These are phyloP conservation scores for Torulaspora gathmanii DNA, from an alignment of 805 yeast genomes.

Conservation along the genomic window DNA sequence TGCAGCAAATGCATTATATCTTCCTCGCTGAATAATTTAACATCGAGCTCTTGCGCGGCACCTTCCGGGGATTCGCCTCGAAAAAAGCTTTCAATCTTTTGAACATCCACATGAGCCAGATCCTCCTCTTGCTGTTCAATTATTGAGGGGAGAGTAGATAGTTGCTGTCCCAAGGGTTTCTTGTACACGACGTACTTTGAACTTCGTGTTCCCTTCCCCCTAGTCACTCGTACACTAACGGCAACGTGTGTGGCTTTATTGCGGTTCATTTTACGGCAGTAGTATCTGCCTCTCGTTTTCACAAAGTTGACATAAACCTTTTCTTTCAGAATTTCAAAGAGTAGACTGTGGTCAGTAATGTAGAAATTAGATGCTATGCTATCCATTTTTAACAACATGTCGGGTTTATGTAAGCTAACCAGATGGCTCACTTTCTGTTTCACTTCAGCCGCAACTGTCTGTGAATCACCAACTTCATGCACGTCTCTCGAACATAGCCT, in stretches of 20 bases:
- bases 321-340: conserved; percentile 6
- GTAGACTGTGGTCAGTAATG: conserved; percentile 4
- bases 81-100: neutral
- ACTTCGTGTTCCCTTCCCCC: conserved; percentile 1
- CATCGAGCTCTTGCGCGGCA: neutral
- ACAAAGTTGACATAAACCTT: conserved; percentile 9
- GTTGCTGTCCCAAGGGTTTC: conserved; percentile 1
- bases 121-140: conserved; percentile 11
- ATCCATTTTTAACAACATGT: conserved; percentile 2
- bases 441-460: neutral
- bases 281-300: conserved; percentile 9
- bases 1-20: neutral
- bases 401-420: conserved; percentile 2
- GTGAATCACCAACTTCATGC: neutral
- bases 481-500: conserved; percentile 3
- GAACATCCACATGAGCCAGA: neutral
- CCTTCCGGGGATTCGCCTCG: neutral
- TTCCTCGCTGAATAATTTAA: conserved; percentile 2
- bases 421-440: conserved; percentile 2
- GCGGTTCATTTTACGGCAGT: conserved; percentile 8
- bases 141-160: neutral
- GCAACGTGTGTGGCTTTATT: conserved; percentile 12
- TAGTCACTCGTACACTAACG: conserved; percentile 2
- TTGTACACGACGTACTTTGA: conserved; percentile 11
- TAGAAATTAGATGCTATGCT: conserved; percentile 9